Base-by-base conservation (phyloP, 2,329 filamentous ascomycete genomes). In the Whalleya microplaca region DNA sequence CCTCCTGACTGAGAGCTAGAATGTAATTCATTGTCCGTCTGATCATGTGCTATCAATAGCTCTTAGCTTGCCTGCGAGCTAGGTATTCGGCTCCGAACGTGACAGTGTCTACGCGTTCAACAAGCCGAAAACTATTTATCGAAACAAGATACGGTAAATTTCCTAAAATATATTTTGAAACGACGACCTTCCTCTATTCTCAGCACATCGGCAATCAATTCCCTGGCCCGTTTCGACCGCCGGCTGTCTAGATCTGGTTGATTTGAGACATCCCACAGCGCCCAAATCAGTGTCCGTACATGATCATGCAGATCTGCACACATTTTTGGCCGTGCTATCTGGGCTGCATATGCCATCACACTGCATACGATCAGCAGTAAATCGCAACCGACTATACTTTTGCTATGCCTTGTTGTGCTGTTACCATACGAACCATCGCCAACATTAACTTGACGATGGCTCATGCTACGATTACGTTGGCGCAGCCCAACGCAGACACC, bases 141-240 rank as follows among this genome's bases (percentile, higher is more conserved):
- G 32, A 23, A 48, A 37, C 32, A 20, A 41, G 27, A 29, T 14
- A 40, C 19, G 41, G 41, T 44, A 19, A n/a, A 10, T 32, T 37
- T 48, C 53, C 56, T 46, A 49, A 50, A 58, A 60, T 53, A 53
- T 54, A 51, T 56, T 51, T 21, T 37, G 54, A 57, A 58, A 58
- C 60, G 16, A 45, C 44, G 32, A 29, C 14, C 47, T 21, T 23
- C 23, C 7, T 45, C 21, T 45, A 20, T 46, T 56, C 45, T 46
- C 45, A 16, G 29, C 19, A 57, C 42, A 45, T 43, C 20, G 42
- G 43, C 45, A 37, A 42, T 37, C 23, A 44, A 54, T 40, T 46
- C 51, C 32, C 32, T 37, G 32, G 46, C 44, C 43, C 21, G 40
- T 50, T 50, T 56, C 41, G 41, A 48, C 32, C 44, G 42, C 53